Evolutionary conservation across 805 yeast species (phyloP).

Genomic region (Nakazawaea laoshanensis): DNA sequence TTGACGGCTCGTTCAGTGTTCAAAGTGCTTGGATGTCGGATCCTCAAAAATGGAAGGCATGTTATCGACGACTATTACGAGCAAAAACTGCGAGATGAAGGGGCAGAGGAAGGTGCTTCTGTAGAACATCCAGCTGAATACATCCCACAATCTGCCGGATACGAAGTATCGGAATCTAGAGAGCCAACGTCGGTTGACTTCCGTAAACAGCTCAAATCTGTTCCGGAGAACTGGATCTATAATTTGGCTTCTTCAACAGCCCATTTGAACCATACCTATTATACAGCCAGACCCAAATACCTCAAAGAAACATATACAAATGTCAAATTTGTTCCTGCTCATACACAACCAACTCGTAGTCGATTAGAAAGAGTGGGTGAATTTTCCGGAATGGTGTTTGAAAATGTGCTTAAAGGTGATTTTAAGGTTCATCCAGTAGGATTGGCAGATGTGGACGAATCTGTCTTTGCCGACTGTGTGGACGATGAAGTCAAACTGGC

Average conservation of each 20-base stretch:
- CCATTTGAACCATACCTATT: conserved; percentile 57
- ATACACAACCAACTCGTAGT: conserved; percentile 62
- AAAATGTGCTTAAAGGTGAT: conserved; percentile 36
- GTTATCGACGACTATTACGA: conserved; percentile 88
- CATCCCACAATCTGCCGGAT: conserved; percentile 28
- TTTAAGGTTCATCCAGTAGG: conserved; percentile 56
- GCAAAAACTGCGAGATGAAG: conserved; percentile 42
- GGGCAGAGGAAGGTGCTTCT: conserved; percentile 61
- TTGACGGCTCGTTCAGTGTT: conserved; percentile 87
- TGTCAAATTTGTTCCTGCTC: conserved; percentile 60
- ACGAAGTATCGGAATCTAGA: conserved; percentile 9
- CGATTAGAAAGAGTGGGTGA: conserved; percentile 19
- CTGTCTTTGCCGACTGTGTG: conserved; percentile 48
- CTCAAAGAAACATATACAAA: conserved; percentile 80
- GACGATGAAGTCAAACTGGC: conserved; percentile 52
- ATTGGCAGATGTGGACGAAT: conserved; percentile 46
- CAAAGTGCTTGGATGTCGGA: conserved; percentile 86
- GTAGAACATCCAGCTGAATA: conserved; percentile 47
- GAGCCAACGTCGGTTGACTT: conserved; percentile 13
- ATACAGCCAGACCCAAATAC: conserved; percentile 46
- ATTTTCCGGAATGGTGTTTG: conserved; percentile 28
- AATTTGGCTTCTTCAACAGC: conserved; percentile 77
- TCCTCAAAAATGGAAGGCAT: conserved; percentile 71
- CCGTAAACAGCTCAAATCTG: conserved; percentile 13
- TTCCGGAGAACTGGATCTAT: conserved; percentile 71